Base-by-base conservation (phyloP, 1,284 basidiomycete genomes). In the Pisolithus thermaeus region DNA sequence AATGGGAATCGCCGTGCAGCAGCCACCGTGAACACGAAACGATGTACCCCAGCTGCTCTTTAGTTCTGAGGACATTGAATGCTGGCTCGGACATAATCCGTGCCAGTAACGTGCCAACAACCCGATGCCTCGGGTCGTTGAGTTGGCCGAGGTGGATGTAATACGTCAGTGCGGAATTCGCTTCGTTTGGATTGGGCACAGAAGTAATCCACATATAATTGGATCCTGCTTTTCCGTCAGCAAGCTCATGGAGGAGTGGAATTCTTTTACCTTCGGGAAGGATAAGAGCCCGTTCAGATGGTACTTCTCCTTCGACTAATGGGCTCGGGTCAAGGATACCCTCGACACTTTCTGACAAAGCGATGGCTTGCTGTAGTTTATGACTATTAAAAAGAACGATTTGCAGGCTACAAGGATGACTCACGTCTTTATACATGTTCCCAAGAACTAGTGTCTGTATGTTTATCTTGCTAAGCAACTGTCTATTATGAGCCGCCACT, bases 31-130 rank as follows among this genome's bases (percentile, higher is more conserved):
- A 75, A 51, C 81, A 81, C 3, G 74, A 79, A 39, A 93, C 92
- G 46, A 96, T 78, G 66, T 99, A 99, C 11, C 97, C 97, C 0
- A 99, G 79, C 69, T 99, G 97, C 67, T 99, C 93, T 67, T 94
- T 87, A 2, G 96, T 98, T n/a, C 97, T 85, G 39, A 99, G 79
- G 36, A 87, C 75, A 64, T 97, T 88, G 71, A 99, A 99, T n/a
- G 87, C 81, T 0, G 96, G 95, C 63, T 99, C 97, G 9, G 78
- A 74, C 35, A 92, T 74, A 54, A 97, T 87, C 61, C 93, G 92
- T 0, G 78, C 77, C 35, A 90, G 75, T 32, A 92, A 74, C 7
- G 78, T 70, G 44, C 81, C 74, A 1, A 74, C 73, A 27, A 87
- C 82, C 20, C 85, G 79, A 12, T 75, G 68, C n/a, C 69, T 77